Percentiles rank a stretch among this genome's conserved stretches.
Conservation (phyloP, 164 flowering plant species). For the Nymphaea thermarum region DNA sequence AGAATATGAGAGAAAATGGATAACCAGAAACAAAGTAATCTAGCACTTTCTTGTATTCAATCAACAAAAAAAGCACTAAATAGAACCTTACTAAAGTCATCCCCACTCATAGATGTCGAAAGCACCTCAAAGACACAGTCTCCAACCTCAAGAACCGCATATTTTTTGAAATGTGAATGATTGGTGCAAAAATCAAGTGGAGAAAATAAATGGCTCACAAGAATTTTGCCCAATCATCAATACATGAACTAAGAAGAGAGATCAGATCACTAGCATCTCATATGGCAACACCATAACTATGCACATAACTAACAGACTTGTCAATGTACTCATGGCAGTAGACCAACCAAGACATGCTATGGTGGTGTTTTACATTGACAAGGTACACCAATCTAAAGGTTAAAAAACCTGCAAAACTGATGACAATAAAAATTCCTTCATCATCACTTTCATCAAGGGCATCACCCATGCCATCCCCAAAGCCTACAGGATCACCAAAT, state of each 20-base stretch:
- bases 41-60: too few species aligned
- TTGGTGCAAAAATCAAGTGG: too few species aligned
- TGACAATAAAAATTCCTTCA: slow-evolving; percentile 34
- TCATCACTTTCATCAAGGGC: slow-evolving; percentile 62
- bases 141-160: slow-evolving; percentile 81
- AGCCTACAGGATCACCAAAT: slow-evolving; percentile 19
- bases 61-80: too few species aligned
- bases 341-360: background rate
- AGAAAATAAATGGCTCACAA: background rate
- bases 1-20: too few species aligned
- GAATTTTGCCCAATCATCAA: background rate
- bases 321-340: too few species aligned
- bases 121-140: slow-evolving; percentile 89
- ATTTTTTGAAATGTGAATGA: background rate
- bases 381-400: background rate
- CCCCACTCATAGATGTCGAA: slow-evolving; percentile 84
- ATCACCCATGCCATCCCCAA: slow-evolving; percentile 15
- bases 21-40: too few species aligned
- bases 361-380: background rate
- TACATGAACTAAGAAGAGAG: background rate
- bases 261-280: background rate
- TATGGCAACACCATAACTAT: too few species aligned
- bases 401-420: background rate
- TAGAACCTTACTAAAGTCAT: slow-evolving; percentile 79
- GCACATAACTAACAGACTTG: too few species aligned